Evolutionary conservation across 129 eudicot genomes (phyloP).

Genomic region (Ambrosia artemisiifolia): DNA sequence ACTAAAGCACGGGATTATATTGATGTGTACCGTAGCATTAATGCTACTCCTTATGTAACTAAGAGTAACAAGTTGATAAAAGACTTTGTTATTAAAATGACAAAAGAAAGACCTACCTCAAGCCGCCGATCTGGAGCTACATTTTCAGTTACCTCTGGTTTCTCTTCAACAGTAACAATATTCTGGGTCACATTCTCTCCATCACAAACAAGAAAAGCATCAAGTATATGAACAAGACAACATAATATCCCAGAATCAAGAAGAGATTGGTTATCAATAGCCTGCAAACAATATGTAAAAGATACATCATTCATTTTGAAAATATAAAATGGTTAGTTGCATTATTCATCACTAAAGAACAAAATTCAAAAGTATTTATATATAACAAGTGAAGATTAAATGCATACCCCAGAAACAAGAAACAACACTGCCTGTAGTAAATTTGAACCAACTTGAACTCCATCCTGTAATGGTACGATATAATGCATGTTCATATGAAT

Average conservation of each 20-base stretch:
- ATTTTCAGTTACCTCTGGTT: constrained; percentile 23
- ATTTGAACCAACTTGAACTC: constrained; percentile 73
- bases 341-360: constrained; percentile 5
- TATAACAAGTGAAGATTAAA: constrained; percentile 9
- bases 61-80: background rate
- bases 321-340: constrained; percentile 3
- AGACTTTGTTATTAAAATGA: background rate
- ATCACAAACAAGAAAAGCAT: constrained; percentile 70
- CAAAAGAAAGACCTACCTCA: constrained; percentile 52
- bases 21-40: background rate
- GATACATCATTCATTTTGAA: constrained; percentile 7
- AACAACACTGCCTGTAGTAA: constrained; percentile 74
- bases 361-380: constrained; percentile 4
- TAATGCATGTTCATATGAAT: constrained; percentile 12
- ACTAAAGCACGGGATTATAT: constrained; percentile 3
- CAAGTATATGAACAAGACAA: constrained; percentile 82
- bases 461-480: constrained; percentile 61
- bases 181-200: constrained; percentile 40
- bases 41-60: background rate
- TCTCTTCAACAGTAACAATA: constrained; percentile 27
- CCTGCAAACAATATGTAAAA: constrained; percentile 45
- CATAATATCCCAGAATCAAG: constrained; percentile 95
- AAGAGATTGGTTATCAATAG: constrained; percentile 87
- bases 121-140: constrained; percentile 51
- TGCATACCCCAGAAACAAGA: constrained; percentile 90